These are phyloP conservation scores for Tetrahymena borealis DNA, from an alignment of 73 alveolate genomes.

Conservation along the genomic window DNA sequence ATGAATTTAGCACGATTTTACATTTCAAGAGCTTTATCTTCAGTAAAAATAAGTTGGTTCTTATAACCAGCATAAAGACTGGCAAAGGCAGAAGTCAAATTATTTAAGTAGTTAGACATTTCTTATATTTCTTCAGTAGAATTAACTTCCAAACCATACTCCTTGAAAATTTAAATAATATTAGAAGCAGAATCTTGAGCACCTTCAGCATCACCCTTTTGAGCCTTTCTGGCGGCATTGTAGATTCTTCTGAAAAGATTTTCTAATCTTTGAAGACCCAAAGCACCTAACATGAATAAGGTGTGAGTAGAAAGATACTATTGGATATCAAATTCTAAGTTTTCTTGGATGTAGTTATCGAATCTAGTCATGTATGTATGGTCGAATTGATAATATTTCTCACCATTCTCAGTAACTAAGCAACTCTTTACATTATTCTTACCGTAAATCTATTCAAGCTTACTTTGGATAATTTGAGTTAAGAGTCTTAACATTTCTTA, in stretches of 20 bases:
- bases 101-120: background rate
- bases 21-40: background rate
- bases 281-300: background rate
- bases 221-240: background rate
- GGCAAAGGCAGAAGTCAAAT: background rate
- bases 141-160: background rate
- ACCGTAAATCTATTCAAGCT: background rate
- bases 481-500: background rate
- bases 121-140: background rate
- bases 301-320: background rate
- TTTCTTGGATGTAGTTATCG: background rate
- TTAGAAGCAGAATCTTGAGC: background rate
- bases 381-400: background rate
- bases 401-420: background rate
- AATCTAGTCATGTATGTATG: background rate
- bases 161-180: background rate
- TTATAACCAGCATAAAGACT: background rate
- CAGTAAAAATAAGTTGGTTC: background rate
- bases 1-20: background rate
- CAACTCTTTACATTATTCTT: background rate
- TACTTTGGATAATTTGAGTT: background rate
- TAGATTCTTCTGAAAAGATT: background rate
- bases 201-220: background rate
- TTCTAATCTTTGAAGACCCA: background rate
- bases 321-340: background rate